These are phyloP conservation scores for Senna siamea DNA, from an alignment of 306 rosid genomes.

Conservation along the genomic window DNA sequence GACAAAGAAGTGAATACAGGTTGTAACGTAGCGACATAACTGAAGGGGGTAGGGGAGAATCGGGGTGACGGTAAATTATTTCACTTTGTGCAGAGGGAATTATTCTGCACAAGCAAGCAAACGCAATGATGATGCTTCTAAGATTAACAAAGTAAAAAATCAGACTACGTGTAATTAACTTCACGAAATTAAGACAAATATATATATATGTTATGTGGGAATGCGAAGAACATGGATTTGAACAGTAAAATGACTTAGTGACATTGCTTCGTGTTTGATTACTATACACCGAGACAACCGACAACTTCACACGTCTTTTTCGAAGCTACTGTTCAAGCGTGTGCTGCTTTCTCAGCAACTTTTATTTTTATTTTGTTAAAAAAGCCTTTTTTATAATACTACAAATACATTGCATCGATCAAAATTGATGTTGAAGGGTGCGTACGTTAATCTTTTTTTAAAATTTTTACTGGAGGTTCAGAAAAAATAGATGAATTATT, in stretches of 20 bases:
- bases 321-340: constrained; percentile 47
- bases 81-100: constrained; percentile 1
- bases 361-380: no score
- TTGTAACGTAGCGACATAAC: constrained; percentile 13
- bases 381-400: not conserved
- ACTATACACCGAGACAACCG: not conserved
- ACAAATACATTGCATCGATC: not conserved
- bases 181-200: no score
- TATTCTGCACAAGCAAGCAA: constrained; percentile 1
- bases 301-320: constrained; percentile 35
- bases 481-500: not conserved
- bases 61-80: not conserved
- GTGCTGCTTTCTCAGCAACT: constrained; percentile 15
- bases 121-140: not conserved
- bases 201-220: not conserved
- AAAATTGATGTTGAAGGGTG: not conserved
- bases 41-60: constrained; percentile 1
- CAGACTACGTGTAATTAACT: no score
- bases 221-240: not conserved
- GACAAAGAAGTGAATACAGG: constrained; percentile 41
- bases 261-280: not conserved
- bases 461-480: not conserved
- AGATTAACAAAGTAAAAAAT: no score
- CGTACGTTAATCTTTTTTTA: no score
- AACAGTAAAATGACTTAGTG: not conserved